Conservation (phyloP, 257 asterid species). For the Forsythia viridissima region DNA sequence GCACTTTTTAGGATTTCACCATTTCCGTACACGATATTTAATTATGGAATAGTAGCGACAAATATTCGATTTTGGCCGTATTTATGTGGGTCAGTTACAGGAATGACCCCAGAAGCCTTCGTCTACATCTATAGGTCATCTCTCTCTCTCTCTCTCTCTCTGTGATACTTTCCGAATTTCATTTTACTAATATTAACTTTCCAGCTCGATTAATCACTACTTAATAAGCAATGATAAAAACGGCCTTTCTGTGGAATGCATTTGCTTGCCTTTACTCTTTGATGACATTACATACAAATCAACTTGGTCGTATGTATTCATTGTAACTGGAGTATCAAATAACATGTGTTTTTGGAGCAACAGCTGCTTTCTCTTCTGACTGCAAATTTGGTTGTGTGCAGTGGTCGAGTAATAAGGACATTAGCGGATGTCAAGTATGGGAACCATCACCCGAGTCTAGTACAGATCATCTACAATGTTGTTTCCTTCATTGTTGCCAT, state of each 20-base stretch:
- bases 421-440: slow-evolving; percentile 81
- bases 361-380: slow-evolving; percentile 9
- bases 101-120: slow-evolving; percentile 96
- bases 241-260: not conserved
- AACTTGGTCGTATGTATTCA: not conserved
- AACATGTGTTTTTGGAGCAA: not conserved
- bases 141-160: slow-evolving; percentile 3
- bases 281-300: not conserved
- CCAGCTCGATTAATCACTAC: no score
- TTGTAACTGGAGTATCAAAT: not conserved
- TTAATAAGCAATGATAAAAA: no score
- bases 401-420: slow-evolving; percentile 81
- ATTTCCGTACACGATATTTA: slow-evolving; percentile 90
- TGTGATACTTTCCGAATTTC: no score
- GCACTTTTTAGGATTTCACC: slow-evolving; percentile 86
- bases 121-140: slow-evolving; percentile 82
- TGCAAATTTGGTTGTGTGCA: slow-evolving; percentile 38
- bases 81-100: slow-evolving; percentile 76
- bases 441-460: slow-evolving; percentile 61
- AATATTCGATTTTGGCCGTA: slow-evolving; percentile 92
- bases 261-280: not conserved
- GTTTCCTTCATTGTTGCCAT: slow-evolving; percentile 70
- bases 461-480: slow-evolving; percentile 71
- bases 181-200: no score
- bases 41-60: slow-evolving; percentile 83